These are phyloP conservation scores for Crataegus laevigata DNA, from an alignment of 306 rosid species.

Conservation along the genomic window DNA sequence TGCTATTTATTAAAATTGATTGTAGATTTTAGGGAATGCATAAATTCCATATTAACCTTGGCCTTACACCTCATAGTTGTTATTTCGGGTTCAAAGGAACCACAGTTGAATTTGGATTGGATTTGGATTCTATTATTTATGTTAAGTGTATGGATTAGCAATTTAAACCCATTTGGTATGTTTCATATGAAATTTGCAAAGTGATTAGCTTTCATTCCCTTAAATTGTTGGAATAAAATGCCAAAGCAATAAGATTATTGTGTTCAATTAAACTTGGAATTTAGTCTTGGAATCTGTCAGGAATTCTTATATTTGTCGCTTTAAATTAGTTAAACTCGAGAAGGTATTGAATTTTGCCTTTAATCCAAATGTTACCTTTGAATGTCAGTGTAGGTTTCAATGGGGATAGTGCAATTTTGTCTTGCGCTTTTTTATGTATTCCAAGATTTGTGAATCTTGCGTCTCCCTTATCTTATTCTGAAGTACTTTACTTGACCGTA, in stretches of 20 bases:
- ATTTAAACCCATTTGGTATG: neutral
- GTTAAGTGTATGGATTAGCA: neutral
- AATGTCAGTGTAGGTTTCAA: neutral
- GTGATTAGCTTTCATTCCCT: neutral
- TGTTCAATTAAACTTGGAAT: neutral
- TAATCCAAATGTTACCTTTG: neutral
- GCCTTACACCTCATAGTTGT: neutral
- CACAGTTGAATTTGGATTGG: neutral
- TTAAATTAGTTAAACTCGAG: neutral
- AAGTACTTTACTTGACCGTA: neutral
- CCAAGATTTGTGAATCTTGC: neutral
- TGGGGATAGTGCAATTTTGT: neutral
- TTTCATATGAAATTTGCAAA: neutral
- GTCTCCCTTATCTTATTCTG: neutral
- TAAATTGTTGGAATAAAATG: neutral
- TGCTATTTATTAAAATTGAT: neutral
- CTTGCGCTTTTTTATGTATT: neutral
- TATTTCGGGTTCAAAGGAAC: neutral
- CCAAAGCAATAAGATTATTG: neutral
- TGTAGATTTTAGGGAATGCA: neutral
- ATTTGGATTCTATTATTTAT: neutral
- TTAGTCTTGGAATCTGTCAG: neutral
- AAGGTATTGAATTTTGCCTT: neutral
- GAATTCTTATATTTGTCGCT: neutral
- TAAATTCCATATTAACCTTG: neutral